Conservation (phyloP, 805 yeast genomes). For the Pichia nakasei region DNA sequence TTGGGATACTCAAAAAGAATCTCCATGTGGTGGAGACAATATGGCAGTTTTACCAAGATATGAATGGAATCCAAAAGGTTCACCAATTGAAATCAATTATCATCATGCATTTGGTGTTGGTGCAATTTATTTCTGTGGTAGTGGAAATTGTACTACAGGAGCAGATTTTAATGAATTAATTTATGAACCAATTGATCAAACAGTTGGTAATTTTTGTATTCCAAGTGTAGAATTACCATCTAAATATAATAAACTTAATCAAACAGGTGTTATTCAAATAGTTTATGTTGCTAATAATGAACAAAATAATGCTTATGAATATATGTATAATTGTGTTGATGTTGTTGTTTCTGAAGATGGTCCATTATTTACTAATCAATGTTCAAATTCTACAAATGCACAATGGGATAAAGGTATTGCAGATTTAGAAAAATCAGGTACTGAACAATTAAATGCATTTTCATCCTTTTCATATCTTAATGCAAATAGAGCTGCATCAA, state of each 20-base stretch:
- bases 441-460: background rate
- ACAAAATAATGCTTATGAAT: conserved; percentile 13
- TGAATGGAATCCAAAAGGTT: conserved; percentile 25
- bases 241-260: conserved; percentile 14
- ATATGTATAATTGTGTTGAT: conserved; percentile 26
- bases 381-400: conserved; percentile 18
- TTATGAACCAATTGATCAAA: conserved; percentile 19
- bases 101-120: conserved; percentile 19
- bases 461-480: background rate
- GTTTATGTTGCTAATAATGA: conserved; percentile 14
- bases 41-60: conserved; percentile 20
- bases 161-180: conserved; percentile 19
- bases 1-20: conserved; percentile 21
- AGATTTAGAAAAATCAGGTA: background rate
- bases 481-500: background rate
- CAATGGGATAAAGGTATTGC: background rate
- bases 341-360: conserved; percentile 20
- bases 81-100: conserved; percentile 21
- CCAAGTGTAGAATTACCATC: conserved; percentile 21
- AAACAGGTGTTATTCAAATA: conserved; percentile 24
- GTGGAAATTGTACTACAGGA: conserved; percentile 14
- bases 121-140: conserved; percentile 22
- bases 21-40: conserved; percentile 27
- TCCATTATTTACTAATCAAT: conserved; percentile 21
- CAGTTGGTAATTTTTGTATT: conserved; percentile 23